These are phyloP conservation scores for Saccharomycopsis schoenii DNA, from an alignment of 805 yeast genomes.

Conservation along the genomic window DNA sequence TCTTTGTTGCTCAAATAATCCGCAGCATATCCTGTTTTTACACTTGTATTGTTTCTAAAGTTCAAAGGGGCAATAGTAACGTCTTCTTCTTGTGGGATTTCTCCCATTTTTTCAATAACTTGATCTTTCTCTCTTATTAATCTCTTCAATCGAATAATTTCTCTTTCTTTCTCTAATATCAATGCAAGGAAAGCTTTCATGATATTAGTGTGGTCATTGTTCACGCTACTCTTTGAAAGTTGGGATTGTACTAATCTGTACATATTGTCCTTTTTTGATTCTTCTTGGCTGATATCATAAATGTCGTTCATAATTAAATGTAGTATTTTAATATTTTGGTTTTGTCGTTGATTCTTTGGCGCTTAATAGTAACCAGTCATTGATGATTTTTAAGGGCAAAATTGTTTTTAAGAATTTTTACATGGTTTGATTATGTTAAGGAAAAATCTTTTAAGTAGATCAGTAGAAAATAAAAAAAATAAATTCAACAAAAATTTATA, in stretches of 20 bases:
- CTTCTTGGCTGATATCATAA: not conserved
- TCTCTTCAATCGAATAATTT: not conserved
- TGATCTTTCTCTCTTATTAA: not conserved
- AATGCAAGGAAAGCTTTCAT: not conserved
- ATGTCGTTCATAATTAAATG: not conserved
- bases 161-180: not conserved
- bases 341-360: no score
- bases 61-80: not conserved
- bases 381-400: no score
- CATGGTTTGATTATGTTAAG: no score
- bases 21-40: not conserved
- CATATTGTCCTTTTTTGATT: not conserved
- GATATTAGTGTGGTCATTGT: not conserved
- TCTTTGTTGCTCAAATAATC: not conserved
- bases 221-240: not conserved
- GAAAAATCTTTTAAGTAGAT: no score
- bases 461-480: no score
- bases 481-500: no score
- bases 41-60: not conserved
- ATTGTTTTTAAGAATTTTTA: no score
- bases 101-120: not conserved
- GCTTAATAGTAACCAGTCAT: no score
- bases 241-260: not conserved
- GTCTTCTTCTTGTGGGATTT: not conserved
- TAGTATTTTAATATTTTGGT: not conserved